Base-by-base conservation (phyloP, 176 grass and related monocot genomes). In the Stipa capillata region DNA sequence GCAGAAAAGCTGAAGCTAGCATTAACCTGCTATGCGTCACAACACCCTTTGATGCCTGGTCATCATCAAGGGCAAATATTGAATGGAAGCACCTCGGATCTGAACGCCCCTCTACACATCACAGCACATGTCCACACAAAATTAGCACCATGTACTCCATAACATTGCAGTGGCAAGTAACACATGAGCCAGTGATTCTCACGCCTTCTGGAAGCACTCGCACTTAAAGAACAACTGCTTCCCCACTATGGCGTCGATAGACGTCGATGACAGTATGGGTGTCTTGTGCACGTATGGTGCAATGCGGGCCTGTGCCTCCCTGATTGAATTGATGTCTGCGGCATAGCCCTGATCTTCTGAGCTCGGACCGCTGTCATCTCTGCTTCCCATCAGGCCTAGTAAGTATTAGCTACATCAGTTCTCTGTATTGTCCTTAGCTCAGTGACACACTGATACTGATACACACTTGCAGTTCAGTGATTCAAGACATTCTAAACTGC, bases 141-240 rank as follows among this genome's bases (percentile, higher is more conserved):
- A 28, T 85, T 32, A 37, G 76, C 59, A 73, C 20, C 49, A 69
- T 40, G 18, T 10, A 80, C 7, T 44, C n/a, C 12, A 72, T 28
- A 59, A 11, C 66, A 62, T 69, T 64, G 33, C 6, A 35, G 50
- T 79, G 31, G 78, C 27, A 67, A 82, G 78, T 28, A 82, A 12
- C 32, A 48, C 20, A 65, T 49, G 5, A 14, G 69, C 0, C 32
- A 84, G 68, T 52, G 57, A n/a, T 18, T 71, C 81, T 93, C 87
- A 94, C 89, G 86, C 94, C 79, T 94, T 94, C 86, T 94, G 94
- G 89, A 97, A 94, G 87, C 94, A 97, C 71, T 97, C 94, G 65
- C 94, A 94, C 88, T 97, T 97, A 8, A 97, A 97, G 81, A 91
- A 94, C 70, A 97, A 70, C 56, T 90, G 84, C 74, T 87, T 91